Conservation (phyloP, 108 stramenopile genomes). For the Cyclotella kingstonii region DNA sequence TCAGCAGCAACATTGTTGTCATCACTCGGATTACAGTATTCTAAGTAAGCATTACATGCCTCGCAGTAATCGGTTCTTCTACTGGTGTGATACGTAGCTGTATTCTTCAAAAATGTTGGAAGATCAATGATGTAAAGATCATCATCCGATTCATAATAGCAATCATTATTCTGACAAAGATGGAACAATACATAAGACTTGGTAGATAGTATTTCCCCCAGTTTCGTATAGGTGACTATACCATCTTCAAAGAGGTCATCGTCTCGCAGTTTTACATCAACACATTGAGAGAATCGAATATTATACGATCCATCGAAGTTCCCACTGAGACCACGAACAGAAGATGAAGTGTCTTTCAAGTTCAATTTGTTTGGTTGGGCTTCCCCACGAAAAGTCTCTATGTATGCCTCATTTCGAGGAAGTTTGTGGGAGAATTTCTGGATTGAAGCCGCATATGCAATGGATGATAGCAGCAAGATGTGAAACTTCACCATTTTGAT, state of each 20-base stretch:
- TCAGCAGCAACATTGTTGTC: constrained; percentile 29
- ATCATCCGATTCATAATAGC: constrained; percentile 50
- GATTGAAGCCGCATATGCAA: no score
- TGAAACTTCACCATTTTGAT: no score
- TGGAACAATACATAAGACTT: constrained; percentile 66
- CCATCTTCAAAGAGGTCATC: constrained; percentile 34
- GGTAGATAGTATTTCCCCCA: constrained; percentile 40
- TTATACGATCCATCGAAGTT: constrained; percentile 19
- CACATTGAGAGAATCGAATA: constrained; percentile 39
- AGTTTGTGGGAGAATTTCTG: no score
- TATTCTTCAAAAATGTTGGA: constrained; percentile 46
- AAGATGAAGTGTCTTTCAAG: not conserved
- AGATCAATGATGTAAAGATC: constrained; percentile 58
- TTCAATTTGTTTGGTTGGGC: constrained; percentile 2
- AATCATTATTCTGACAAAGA: constrained; percentile 47
- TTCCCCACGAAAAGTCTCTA: not conserved
- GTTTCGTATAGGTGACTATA: constrained; percentile 18
- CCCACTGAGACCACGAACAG: constrained; percentile 1
- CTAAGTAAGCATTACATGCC: constrained; percentile 49
- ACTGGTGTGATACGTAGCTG: constrained; percentile 48
- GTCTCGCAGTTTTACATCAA: constrained; percentile 34
- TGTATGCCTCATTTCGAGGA: not conserved
- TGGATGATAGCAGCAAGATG: no score
- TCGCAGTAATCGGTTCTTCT: constrained; percentile 50
- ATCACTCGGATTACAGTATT: constrained; percentile 48